phyloP scores from a whole-genome alignment of 1,139 yeast genomes.

The Casaregolazyma suthepensis region DNA sequence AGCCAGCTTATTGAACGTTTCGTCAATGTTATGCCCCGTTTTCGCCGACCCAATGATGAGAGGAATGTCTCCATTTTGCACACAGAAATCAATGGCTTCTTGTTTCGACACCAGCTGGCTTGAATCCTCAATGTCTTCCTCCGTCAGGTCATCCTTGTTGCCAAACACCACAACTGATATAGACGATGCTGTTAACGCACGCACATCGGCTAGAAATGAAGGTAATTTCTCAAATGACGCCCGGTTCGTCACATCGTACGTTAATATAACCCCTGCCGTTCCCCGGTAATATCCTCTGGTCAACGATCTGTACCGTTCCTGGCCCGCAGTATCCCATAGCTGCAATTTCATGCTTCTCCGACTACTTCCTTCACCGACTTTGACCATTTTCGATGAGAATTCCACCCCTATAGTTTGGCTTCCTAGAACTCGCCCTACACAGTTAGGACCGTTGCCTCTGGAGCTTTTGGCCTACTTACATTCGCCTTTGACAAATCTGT shows the following conservation, averaged over 20 bases:
- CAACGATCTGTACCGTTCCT: constrained; percentile 66
- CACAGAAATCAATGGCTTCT: constrained; percentile 33
- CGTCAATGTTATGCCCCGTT: constrained; percentile 56
- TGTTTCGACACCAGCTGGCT: constrained; percentile 30
- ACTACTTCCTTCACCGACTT: constrained; percentile 31
- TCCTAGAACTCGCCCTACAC: constrained; percentile 29
- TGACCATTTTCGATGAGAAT: constrained; percentile 40
- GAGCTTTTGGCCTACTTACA: constrained; percentile 23
- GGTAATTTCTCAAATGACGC: constrained; percentile 44
- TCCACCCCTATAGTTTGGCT: constrained; percentile 49
- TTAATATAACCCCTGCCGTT: constrained; percentile 73
- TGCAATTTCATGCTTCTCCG: constrained; percentile 36
- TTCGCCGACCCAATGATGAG: constrained; percentile 43
- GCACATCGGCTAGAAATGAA: constrained; percentile 45
- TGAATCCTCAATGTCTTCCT: constrained; percentile 22
- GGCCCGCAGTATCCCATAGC: constrained; percentile 79
- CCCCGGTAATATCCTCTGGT: constrained; percentile 75
- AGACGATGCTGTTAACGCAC: constrained; percentile 38
- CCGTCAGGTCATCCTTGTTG: constrained; percentile 33
- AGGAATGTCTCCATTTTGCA: constrained; percentile 31
- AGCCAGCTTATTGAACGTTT: constrained; percentile 46
- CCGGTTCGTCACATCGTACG: constrained; percentile 62
- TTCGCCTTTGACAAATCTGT: constrained; percentile 38
- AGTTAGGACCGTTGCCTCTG: background rate
- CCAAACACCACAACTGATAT: constrained; percentile 44